Conservation (phyloP, 108 stramenopile species). For the Cyclotella atomus region DNA sequence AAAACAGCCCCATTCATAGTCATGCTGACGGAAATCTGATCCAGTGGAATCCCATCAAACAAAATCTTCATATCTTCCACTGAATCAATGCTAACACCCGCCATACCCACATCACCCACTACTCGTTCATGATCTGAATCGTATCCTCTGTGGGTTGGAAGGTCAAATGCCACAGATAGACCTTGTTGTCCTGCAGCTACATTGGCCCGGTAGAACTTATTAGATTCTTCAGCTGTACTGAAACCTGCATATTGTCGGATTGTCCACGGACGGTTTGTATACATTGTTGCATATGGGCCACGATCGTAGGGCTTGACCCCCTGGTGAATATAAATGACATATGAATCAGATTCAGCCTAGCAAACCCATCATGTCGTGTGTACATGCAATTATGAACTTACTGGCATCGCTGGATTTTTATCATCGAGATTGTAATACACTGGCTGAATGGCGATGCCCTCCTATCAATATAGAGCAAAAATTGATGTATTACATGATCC, state of each 20-base stretch:
- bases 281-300: slow-evolving; percentile 99
- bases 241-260: slow-evolving; percentile 97
- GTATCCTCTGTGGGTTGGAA: slow-evolving; percentile 98
- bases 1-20: slow-evolving; percentile 99
- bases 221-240: slow-evolving; percentile 96
- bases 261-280: slow-evolving; percentile 88
- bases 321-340: slow-evolving; percentile 10
- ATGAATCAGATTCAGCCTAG: too few species aligned
- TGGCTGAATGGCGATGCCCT: slow-evolving; percentile 93
- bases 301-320: slow-evolving; percentile 96
- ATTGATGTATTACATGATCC: slow-evolving; percentile 5
- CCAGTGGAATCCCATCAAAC: slow-evolving; percentile 96
- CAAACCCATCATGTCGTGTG: too few species aligned
- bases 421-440: slow-evolving; percentile 87
- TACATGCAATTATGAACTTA: too few species aligned
- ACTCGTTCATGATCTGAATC: slow-evolving; percentile 97
- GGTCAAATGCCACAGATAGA: slow-evolving; percentile 96
- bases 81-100: slow-evolving; percentile 96
- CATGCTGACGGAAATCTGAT: slow-evolving; percentile 94
- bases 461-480: slow-evolving; percentile 45
- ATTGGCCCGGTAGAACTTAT: slow-evolving; percentile 90
- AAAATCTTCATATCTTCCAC: slow-evolving; percentile 97
- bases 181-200: slow-evolving; percentile 96
- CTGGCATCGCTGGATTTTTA: slow-evolving; percentile 73
- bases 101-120: slow-evolving; percentile 98